phyloP scores from a whole-genome alignment of 257 asterid species.

The Ehretia macrophylla region DNA sequence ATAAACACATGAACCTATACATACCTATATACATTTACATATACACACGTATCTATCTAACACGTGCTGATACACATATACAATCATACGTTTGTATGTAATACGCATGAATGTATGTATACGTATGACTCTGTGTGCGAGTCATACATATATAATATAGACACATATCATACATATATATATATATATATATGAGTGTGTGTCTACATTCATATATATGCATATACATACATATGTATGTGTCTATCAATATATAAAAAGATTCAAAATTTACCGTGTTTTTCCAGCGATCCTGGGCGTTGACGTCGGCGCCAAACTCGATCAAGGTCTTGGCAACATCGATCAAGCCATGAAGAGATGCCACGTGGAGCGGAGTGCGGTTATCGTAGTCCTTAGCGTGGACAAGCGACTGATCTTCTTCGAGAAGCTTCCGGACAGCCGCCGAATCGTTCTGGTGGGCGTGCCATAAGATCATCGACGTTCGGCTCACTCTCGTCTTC shows the following conservation, averaged over 20 bases:
- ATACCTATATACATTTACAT: too few relatives aligned
- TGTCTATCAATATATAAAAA: slow-evolving; percentile 2
- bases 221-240: neutral
- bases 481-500: slow-evolving; percentile 65
- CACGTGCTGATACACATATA: too few relatives aligned
- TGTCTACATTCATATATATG: too few relatives aligned
- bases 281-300: slow-evolving; percentile 81
- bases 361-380: slow-evolving; percentile 78
- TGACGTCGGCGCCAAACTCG: slow-evolving; percentile 59
- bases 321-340: slow-evolving; percentile 57
- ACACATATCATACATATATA: too few relatives aligned
- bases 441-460: slow-evolving; percentile 69
- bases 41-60: too few relatives aligned
- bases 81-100: too few relatives aligned
- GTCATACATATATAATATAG: too few relatives aligned
- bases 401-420: slow-evolving; percentile 63
- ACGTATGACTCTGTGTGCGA: too few relatives aligned
- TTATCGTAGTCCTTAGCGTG: slow-evolving; percentile 64
- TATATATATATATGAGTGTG: too few relatives aligned
- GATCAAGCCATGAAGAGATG: slow-evolving; percentile 72
- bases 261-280: slow-evolving; percentile 42
- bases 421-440: slow-evolving; percentile 58
- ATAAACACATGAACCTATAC: too few relatives aligned
- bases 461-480: slow-evolving; percentile 69
- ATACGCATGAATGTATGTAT: too few relatives aligned